phyloP scores from a whole-genome alignment of 2,329 filamentous ascomycete species.

The Hypoxylon sp. region DNA sequence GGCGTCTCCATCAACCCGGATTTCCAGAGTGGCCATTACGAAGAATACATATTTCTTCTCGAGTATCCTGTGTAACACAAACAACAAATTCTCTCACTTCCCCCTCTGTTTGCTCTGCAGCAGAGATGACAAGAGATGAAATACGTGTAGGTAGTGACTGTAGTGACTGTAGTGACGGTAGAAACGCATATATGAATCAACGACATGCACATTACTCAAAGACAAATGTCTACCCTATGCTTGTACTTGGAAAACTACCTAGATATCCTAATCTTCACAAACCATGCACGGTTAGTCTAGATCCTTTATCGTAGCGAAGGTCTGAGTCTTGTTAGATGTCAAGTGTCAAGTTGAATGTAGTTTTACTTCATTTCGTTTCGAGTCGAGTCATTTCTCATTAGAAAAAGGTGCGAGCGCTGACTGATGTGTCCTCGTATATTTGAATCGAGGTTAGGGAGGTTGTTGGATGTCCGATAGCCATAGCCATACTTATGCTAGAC shows the following conservation, averaged over 20 bases:
- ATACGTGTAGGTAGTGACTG: too few species aligned
- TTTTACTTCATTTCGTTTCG: slow-evolving; percentile 13
- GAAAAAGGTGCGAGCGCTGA: slow-evolving; percentile 18
- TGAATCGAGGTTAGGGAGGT: background rate
- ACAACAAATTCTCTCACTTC: slow-evolving; percentile 1
- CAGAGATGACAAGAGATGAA: slow-evolving; percentile 1
- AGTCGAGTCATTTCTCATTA: slow-evolving; percentile 26
- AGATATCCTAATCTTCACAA: slow-evolving; percentile 19
- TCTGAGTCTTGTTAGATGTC: slow-evolving; percentile 19
- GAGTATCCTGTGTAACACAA: slow-evolving; percentile 8
- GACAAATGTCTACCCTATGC: slow-evolving; percentile 12
- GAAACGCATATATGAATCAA: slow-evolving; percentile 1
- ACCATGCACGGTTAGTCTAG: slow-evolving; percentile 37
- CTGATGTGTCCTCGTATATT: background rate
- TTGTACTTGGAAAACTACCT: slow-evolving; percentile 23
- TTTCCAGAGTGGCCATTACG: too few species aligned
- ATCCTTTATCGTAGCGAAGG: slow-evolving; percentile 32
- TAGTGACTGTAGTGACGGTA: background rate
- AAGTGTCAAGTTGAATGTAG: slow-evolving; percentile 10
- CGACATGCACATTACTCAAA: slow-evolving; percentile 18
- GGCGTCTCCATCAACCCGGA: background rate
- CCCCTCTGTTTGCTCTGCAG: background rate
- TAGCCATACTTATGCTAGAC: slow-evolving; percentile 5
- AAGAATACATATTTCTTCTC: too few species aligned
- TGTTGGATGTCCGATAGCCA: background rate